A percentile compares a stretch with the other conserved stretches of the same genome.
Evolutionary conservation across 2,329 filamentous ascomycete genomes (phyloP).

Genomic region (Clarireedia paspali): DNA sequence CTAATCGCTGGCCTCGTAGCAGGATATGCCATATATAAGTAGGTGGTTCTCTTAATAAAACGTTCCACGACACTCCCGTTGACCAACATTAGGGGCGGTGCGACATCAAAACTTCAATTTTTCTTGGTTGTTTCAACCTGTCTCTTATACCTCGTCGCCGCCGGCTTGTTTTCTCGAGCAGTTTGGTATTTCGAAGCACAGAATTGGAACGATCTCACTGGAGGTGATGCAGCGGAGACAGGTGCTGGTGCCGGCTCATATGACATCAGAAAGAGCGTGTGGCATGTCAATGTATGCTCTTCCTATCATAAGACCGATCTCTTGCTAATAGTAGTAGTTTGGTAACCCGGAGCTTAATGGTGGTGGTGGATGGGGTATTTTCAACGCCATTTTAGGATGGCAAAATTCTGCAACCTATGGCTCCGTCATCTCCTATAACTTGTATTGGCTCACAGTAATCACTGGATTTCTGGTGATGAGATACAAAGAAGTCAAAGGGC

Average conservation of each 20-base stretch:
- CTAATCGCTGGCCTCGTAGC: conserved; percentile 58
- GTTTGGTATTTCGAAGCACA: conserved; percentile 70
- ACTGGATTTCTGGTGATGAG: conserved; percentile 55
- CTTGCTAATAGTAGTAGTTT: conserved; percentile 45
- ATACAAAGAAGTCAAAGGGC: conserved; percentile 54
- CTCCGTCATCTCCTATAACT: conserved; percentile 77
- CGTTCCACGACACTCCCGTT: neutral
- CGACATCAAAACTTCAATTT: conserved; percentile 58
- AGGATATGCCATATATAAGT: conserved; percentile 74
- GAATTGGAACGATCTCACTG: conserved; percentile 45
- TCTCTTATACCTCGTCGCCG: conserved; percentile 76
- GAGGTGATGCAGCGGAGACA: conserved; percentile 50
- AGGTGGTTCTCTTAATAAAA: conserved; percentile 29
- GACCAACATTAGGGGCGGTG: conserved; percentile 43
- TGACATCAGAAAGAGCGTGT: conserved; percentile 69
- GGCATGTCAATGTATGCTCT: conserved; percentile 67
- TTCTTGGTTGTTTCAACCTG: conserved; percentile 80
- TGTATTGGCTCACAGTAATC: conserved; percentile 77
- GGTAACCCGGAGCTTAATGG: conserved; percentile 68
- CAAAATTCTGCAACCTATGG: conserved; percentile 82
- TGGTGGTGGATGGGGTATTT: conserved; percentile 76
- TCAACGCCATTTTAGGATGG: conserved; percentile 84
- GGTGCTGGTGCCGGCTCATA: conserved; percentile 68
- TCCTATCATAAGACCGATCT: neutral
- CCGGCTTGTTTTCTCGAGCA: conserved; percentile 69